Conservation (phyloP, 1,284 basidiomycete genomes). For the Ganoderma resinaceum region DNA sequence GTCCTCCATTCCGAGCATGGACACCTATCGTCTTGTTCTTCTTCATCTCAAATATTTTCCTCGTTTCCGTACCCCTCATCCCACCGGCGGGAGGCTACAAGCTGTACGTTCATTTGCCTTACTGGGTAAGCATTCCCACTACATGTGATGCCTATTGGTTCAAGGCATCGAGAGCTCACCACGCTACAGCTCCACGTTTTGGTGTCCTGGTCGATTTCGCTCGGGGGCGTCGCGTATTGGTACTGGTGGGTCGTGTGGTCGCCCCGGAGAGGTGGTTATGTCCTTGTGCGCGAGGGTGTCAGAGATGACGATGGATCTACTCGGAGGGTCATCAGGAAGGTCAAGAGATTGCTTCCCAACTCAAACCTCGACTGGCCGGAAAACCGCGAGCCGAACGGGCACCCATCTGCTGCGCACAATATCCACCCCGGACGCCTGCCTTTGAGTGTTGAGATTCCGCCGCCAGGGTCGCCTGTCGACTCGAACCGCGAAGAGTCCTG, state of each 20-base stretch:
- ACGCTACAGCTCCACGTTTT: constrained; percentile 58
- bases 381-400: not conserved
- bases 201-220: constrained; percentile 56
- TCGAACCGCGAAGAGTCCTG: not conserved
- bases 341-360: constrained; percentile 15
- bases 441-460: not conserved
- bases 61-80: constrained; percentile 63
- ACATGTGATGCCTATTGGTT: not conserved
- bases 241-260: constrained; percentile 60
- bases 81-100: constrained; percentile 59
- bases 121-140: constrained; percentile 57
- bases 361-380: not conserved
- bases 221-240: constrained; percentile 67
- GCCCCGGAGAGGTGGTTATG: constrained; percentile 59
- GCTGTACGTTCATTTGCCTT: constrained; percentile 65
- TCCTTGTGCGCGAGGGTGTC: constrained; percentile 54
- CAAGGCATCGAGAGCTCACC: not conserved
- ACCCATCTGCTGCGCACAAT: not conserved
- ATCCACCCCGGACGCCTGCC: not conserved
- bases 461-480: not conserved
- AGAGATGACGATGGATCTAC: constrained; percentile 54
- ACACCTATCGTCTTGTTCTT: constrained; percentile 57
- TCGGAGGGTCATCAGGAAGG: constrained; percentile 31
- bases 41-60: constrained; percentile 68
- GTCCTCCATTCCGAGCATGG: constrained; percentile 66